Conservation (phyloP, 78 protist genomes). For the Monosiga brevicollis region DNA sequence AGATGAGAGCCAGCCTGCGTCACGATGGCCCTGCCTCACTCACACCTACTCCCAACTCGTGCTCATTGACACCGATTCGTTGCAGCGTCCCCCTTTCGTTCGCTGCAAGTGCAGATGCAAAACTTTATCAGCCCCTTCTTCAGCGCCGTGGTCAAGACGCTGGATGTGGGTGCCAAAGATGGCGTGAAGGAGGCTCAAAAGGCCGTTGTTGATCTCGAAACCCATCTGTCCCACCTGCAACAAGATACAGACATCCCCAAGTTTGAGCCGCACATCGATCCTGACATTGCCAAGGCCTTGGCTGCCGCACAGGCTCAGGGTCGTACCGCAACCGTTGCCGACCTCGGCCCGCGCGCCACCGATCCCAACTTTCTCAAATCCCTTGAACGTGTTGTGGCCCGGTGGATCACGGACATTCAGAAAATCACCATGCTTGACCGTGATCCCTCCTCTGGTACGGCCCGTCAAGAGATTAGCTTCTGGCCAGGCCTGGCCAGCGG, state of each 20-base stretch:
- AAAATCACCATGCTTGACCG: constrained; percentile 45
- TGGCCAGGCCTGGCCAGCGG: constrained; percentile 56
- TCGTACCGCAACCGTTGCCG: neutral
- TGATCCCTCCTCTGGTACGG: constrained; percentile 24
- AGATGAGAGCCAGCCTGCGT: too few species aligned
- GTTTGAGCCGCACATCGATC: constrained; percentile 32
- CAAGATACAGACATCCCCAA: constrained; percentile 65
- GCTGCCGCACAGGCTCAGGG: neutral
- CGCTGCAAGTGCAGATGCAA: neutral
- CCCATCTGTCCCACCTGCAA: constrained; percentile 47
- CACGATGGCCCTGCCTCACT: too few species aligned
- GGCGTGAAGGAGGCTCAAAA: neutral
- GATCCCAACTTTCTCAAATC: neutral
- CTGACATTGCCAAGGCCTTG: constrained; percentile 16
- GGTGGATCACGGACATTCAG: neutral
- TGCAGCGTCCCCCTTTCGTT: neutral
- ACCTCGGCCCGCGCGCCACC: neutral
- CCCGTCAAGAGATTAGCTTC: constrained; percentile 52
- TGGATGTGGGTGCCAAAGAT: neutral
- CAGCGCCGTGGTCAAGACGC: neutral
- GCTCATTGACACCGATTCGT: too few species aligned
- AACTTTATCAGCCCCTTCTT: neutral
- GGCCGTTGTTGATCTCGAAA: constrained; percentile 32
- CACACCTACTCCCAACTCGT: too few species aligned
- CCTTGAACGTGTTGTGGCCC: neutral